Percentiles rank a stretch among this genome's conserved stretches.
phyloP scores from a whole-genome alignment of 352 stramenopile genomes.

The Pythium grandisporangium region DNA sequence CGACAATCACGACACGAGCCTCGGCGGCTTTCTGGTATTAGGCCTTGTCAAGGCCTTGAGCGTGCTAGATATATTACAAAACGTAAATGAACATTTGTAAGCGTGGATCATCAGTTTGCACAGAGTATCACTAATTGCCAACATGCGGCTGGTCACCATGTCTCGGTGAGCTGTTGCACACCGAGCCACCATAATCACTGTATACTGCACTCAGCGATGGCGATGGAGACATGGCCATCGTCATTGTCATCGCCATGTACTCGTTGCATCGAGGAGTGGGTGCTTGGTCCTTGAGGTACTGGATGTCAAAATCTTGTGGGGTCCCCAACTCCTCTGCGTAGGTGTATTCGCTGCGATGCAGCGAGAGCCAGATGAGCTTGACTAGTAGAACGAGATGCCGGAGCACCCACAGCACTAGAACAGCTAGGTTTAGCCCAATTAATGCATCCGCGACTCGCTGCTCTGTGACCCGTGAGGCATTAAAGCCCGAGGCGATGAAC shows the following conservation, averaged over 20 bases:
- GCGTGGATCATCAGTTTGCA: no score
- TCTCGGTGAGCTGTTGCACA: background rate
- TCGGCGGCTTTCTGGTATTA: no score
- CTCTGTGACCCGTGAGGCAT: conserved; percentile 6
- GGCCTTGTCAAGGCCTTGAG: no score
- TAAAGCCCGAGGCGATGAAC: conserved; percentile 5
- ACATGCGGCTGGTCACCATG: no score
- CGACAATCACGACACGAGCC: no score
- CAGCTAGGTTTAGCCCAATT: conserved; percentile 15
- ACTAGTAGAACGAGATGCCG: conserved; percentile 20
- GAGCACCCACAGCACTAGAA: conserved; percentile 22
- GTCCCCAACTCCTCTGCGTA: no score
- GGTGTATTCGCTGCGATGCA: conserved; percentile 5
- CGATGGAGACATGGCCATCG: background rate
- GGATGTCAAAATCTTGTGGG: no score
- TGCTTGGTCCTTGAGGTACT: background rate
- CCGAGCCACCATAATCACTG: background rate
- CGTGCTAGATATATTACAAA: no score
- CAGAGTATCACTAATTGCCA: no score
- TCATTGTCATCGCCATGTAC: background rate
- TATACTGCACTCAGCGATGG: background rate
- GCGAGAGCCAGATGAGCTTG: conserved; percentile 8
- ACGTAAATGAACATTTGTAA: no score
- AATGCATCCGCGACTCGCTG: conserved; percentile 16
- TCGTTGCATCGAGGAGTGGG: background rate